Percentiles rank a stretch among this genome's conserved stretches.
phyloP scores from a whole-genome alignment of 495 filamentous ascomycete genomes.

The Talaromyces adpressus region DNA sequence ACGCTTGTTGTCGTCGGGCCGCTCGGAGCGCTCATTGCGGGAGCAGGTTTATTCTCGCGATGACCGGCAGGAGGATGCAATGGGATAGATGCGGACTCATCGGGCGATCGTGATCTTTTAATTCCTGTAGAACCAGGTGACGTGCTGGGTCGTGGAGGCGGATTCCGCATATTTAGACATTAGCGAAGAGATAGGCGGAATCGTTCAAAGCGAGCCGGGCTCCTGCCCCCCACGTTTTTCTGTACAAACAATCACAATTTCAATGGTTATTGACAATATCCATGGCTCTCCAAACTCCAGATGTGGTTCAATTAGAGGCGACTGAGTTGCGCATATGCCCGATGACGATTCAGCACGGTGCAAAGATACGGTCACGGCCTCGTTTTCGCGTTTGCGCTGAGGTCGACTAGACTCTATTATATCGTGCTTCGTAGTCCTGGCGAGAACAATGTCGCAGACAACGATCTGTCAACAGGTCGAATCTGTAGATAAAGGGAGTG shows the following conservation, averaged over 20 bases:
- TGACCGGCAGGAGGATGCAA: background rate
- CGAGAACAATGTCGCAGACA: background rate
- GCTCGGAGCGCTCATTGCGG: conserved; percentile 8
- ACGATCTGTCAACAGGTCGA: background rate
- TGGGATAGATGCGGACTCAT: conserved; percentile 13
- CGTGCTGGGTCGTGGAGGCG: conserved; percentile 18
- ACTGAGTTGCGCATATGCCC: background rate
- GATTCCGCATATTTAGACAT: conserved; percentile 30
- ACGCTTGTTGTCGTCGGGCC: conserved; percentile 17
- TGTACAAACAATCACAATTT: background rate
- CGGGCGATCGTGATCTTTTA: conserved; percentile 34
- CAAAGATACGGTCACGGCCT: background rate
- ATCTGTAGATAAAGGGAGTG: background rate
- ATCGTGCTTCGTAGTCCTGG: background rate
- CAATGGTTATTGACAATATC: background rate
- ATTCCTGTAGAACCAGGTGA: conserved; percentile 32
- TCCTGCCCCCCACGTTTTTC: background rate
- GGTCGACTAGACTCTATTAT: background rate
- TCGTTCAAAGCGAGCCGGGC: background rate
- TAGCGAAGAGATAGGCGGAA: background rate
- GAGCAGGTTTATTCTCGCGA: conserved; percentile 11
- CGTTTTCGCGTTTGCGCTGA: background rate
- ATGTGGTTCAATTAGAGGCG: background rate
- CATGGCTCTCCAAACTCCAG: background rate
- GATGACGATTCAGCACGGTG: background rate